Evolutionary conservation across 2,329 filamentous ascomycete species (phyloP), one percentile per base, ranked within the genome.

Genomic region (Aspergillus neoniger): DNA sequence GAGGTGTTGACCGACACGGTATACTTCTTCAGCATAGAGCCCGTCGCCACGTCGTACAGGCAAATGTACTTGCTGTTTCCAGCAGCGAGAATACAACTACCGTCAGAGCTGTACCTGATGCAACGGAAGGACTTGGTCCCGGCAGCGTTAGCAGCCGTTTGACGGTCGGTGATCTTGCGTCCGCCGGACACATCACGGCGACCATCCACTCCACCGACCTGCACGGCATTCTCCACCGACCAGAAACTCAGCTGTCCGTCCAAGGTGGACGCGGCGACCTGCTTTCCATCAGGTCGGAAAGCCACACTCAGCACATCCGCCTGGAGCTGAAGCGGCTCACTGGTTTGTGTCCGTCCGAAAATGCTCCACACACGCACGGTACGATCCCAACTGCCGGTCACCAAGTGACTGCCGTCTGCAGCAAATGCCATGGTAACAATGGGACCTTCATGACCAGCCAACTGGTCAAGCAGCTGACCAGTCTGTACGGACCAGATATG

Each of bases 11-110:
- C 86, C 68, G 91, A 96, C 70, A 98, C 93, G 1, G 94, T 97
- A 73, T 90, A 99, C 74, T 97, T 97, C 76, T 96, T 96, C 58
- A 98, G 82, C 10, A 99, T 81, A 0, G 95, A 92, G 75, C 95
- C 92, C 0, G 94, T 96, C 60, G 88, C 88, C 32, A 96, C 91
- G n/a, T 96, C 94, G 78, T 99, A 99, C 60, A 99, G 78, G 74
- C 95, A 98, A 55, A 99, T 97, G 76, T 96, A 97, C 80, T 99
- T 99, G 87, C 92, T 97, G 82, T 95, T 96, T 32, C 95, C 95
- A 51, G 87, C 93, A 0, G 94, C 95, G 43, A 99, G 82, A 10
- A 99, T 82, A 69, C 95, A 97, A 63, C 87, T 91, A 12, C 95
- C 95, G 72, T 99, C 95, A 1, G 91, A 90, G 74, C 92, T 96